Evolutionary conservation across 768 basidiomycete genomes (phyloP).

Genomic region (Leccinum longicurvipes): DNA sequence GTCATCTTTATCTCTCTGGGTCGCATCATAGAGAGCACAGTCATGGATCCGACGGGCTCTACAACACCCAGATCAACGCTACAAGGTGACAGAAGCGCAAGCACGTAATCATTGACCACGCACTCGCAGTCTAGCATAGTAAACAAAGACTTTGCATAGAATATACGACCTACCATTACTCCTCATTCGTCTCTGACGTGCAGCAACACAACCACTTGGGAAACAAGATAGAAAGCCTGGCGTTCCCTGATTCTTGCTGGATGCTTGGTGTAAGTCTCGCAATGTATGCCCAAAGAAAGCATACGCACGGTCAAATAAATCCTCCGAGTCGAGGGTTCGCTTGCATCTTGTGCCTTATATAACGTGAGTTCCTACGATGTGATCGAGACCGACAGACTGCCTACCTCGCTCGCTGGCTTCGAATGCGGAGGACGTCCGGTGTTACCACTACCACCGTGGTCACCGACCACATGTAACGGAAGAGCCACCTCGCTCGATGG

Average conservation of each 20-base stretch:
- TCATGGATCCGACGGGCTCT: too few species aligned
- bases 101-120: too few species aligned
- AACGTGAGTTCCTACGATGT: neutral
- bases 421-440: neutral
- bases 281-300: neutral
- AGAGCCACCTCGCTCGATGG: neutral
- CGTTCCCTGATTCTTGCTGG: neutral
- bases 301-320: neutral
- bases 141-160: neutral
- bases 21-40: too few species aligned
- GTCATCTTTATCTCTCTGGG: too few species aligned
- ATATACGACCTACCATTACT: neutral
- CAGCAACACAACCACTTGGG: neutral
- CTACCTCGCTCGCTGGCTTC: neutral
- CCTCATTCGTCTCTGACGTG: neutral
- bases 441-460: neutral
- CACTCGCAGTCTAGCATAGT: too few species aligned
- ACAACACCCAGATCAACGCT: too few species aligned
- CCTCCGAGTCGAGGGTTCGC: neutral
- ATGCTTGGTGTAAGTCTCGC: neutral
- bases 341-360: neutral
- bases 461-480: neutral
- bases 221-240: neutral
- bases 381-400: neutral
- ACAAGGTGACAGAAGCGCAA: too few species aligned